Evolutionary conservation across 176 grass and related monocot species (phyloP).

Genomic region (Guadua angustifolia): DNA sequence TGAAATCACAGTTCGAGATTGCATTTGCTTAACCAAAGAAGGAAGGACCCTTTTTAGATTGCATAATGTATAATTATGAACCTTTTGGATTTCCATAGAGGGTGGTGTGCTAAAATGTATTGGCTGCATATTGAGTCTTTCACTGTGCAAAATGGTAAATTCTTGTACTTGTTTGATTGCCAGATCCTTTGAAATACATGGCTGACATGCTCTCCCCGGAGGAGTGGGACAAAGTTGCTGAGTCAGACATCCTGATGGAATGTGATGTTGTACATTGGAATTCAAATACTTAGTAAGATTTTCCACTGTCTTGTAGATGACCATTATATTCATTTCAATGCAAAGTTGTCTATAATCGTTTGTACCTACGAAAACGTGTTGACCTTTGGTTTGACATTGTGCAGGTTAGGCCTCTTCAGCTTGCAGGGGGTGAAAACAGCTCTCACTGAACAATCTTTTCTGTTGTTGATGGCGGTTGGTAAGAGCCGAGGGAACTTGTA

Average conservation of each 20-base stretch:
- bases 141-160: background rate
- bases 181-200: slow-evolving; percentile 89
- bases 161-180: slow-evolving; percentile 31
- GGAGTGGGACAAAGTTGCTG: slow-evolving; percentile 71
- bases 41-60: background rate
- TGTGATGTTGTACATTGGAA: slow-evolving; percentile 50
- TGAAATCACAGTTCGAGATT: background rate
- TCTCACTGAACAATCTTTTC: background rate
- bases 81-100: background rate
- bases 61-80: background rate
- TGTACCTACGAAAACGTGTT: background rate
- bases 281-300: slow-evolving; percentile 44
- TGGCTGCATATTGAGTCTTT: background rate
- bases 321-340: background rate
- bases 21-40: background rate
- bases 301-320: background rate
- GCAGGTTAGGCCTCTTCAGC: slow-evolving; percentile 41
- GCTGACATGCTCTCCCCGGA: slow-evolving; percentile 65
- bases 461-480: background rate
- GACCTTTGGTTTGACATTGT: slow-evolving; percentile 20
- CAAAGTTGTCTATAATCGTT: background rate
- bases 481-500: slow-evolving; percentile 22
- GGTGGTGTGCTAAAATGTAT: background rate
- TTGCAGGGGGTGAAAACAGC: background rate
- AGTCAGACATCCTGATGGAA: slow-evolving; percentile 50